phyloP scores from a whole-genome alignment of 176 grass and related monocot genomes.

The Zea luxurians region DNA sequence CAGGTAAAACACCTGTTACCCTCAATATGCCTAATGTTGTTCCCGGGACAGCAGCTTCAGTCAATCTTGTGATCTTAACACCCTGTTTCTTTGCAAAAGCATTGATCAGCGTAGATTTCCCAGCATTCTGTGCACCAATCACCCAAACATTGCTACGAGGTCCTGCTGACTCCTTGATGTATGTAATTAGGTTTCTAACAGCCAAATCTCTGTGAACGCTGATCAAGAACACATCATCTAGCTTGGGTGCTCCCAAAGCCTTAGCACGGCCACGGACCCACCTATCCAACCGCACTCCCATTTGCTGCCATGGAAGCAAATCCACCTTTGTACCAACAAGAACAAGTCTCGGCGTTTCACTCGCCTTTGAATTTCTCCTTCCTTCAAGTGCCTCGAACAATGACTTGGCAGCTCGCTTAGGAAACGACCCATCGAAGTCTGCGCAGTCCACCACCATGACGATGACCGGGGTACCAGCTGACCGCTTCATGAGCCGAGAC shows the following conservation, averaged over 20 bases:
- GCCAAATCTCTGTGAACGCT: constrained; percentile 82
- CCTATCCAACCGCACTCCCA: constrained; percentile 67
- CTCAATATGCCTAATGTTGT: constrained; percentile 89
- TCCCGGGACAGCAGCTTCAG: constrained; percentile 80
- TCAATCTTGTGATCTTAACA: constrained; percentile 72
- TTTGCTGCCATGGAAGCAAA: constrained; percentile 74
- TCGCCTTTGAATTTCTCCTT: constrained; percentile 54
- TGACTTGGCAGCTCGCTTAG: constrained; percentile 71
- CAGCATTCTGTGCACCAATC: constrained; percentile 94
- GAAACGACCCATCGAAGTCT: constrained; percentile 92
- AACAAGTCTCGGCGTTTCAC: constrained; percentile 72
- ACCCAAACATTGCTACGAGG: constrained; percentile 95
- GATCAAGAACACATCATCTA: constrained; percentile 72
- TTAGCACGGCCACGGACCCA: constrained; percentile 86
- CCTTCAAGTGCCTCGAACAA: constrained; percentile 74
- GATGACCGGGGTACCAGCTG: constrained; percentile 60
- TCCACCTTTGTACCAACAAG: constrained; percentile 84
- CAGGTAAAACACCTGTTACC: constrained; percentile 77
- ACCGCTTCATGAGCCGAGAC: constrained; percentile 68
- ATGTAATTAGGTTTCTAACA: constrained; percentile 81
- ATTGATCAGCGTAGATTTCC: constrained; percentile 94
- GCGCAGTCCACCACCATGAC: constrained; percentile 86
- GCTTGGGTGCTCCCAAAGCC: constrained; percentile 74
- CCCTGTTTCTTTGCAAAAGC: constrained; percentile 83
- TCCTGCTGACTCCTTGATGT: constrained; percentile 73